These are phyloP conservation scores for Hygrocybe punicea DNA, from an alignment of 768 basidiomycete genomes.

Conservation along the genomic window DNA sequence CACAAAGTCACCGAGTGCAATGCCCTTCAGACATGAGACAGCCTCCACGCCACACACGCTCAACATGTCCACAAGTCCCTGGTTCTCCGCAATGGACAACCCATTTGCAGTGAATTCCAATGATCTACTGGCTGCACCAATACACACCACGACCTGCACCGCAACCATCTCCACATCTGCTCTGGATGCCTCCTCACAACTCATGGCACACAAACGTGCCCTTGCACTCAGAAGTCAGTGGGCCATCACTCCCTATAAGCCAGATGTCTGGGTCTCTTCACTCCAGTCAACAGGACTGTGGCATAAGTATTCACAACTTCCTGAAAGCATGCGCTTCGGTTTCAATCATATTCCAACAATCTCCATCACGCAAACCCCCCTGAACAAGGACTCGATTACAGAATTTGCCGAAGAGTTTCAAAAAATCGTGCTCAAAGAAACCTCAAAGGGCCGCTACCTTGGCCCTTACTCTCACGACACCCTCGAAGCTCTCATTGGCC, in stretches of 20 bases:
- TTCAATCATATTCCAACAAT: constrained; percentile 36
- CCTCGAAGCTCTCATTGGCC: constrained; percentile 11
- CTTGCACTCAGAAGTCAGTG: constrained; percentile 29
- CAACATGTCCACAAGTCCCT: constrained; percentile 13
- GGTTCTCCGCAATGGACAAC: constrained; percentile 17
- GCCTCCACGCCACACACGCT: constrained; percentile 16
- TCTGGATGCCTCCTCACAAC: constrained; percentile 37
- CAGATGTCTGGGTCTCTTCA: constrained; percentile 27
- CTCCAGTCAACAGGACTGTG: constrained; percentile 20
- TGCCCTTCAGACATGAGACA: constrained; percentile 12
- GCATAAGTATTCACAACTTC: constrained; percentile 25
- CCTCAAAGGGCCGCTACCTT: constrained; percentile 11
- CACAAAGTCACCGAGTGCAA: constrained; percentile 25
- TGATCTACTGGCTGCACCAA: constrained; percentile 22
- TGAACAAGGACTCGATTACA: constrained; percentile 27
- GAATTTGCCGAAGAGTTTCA: neutral
- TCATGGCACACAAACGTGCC: constrained; percentile 42
- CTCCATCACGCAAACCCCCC: constrained; percentile 25
- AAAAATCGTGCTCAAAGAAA: neutral
- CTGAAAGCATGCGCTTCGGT: constrained; percentile 23
- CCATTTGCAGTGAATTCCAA: constrained; percentile 39
- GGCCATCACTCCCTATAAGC: constrained; percentile 30
- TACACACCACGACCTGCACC: constrained; percentile 19
- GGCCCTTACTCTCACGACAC: constrained; percentile 6
- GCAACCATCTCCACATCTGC: constrained; percentile 35